Percentiles rank a stretch among this genome's conserved stretches.
Evolutionary conservation across 352 stramenopile species (phyloP).

Genomic region (Blastocystis sp.): DNA sequence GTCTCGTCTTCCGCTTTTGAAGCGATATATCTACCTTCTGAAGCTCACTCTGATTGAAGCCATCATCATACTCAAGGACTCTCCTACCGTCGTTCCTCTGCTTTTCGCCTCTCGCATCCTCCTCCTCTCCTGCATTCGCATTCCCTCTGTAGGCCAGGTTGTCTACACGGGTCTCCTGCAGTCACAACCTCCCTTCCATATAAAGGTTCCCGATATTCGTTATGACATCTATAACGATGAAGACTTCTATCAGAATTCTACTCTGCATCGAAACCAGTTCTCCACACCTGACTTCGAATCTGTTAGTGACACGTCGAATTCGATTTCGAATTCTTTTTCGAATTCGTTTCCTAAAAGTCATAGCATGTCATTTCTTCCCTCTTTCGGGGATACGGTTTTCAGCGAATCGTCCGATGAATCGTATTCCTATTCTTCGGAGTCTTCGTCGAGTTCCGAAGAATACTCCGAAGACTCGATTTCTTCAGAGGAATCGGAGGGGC

Average conservation of each 20-base stretch:
- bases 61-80: neutral
- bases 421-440: neutral
- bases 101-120: constrained; percentile 27
- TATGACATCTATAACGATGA: constrained; percentile 46
- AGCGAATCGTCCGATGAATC: neutral
- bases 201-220: neutral
- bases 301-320: neutral
- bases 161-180: neutral
- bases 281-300: neutral
- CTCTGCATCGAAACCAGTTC: neutral
- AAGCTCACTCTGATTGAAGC: constrained; percentile 39
- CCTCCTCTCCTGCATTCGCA: neutral
- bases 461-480: neutral
- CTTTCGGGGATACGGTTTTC: neutral
- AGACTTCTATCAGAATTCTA: neutral
- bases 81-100: neutral
- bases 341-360: neutral
- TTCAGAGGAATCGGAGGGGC: neutral
- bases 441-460: neutral
- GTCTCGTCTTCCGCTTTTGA: neutral
- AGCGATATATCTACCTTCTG: constrained; percentile 51
- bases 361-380: neutral
- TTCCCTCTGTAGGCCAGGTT: neutral
- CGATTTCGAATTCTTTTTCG: neutral
- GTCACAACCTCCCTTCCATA: neutral